Percentiles rank a stretch among this genome's conserved stretches.
Evolutionary conservation across 2,329 filamentous ascomycete species (phyloP).

Genomic region (Ceratocystiopsis brevicomis): DNA sequence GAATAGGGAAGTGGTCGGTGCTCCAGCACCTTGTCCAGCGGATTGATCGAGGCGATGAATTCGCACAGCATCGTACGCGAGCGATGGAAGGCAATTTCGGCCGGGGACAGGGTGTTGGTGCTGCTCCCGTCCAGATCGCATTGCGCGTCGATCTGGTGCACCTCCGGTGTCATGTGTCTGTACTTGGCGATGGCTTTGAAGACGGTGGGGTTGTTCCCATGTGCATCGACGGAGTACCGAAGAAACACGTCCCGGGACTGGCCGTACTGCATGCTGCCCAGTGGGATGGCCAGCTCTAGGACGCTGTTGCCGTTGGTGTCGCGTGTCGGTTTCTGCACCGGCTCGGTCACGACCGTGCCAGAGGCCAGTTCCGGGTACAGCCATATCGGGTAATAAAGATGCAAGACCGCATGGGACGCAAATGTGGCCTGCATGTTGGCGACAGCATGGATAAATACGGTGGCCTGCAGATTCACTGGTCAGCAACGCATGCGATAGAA

Average conservation of each 20-base stretch:
- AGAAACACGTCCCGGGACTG: conserved; percentile 39
- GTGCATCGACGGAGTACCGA: conserved; percentile 12
- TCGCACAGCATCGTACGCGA: conserved; percentile 30
- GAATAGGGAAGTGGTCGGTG: conserved; percentile 11
- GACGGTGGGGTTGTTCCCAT: neutral
- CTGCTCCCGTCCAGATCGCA: neutral
- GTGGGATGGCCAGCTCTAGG: conserved; percentile 17
- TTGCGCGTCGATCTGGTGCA: neutral
- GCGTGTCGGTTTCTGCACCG: conserved; percentile 3
- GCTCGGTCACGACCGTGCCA: conserved; percentile 19
- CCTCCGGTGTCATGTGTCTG: conserved; percentile 11
- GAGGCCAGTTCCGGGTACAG: conserved; percentile 22
- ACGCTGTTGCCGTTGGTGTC: conserved; percentile 1
- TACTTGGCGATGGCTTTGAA: conserved; percentile 20
- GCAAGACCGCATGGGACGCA: conserved; percentile 26
- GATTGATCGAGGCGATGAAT: conserved; percentile 28
- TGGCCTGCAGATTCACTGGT: conserved; percentile 15
- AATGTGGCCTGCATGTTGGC: conserved; percentile 42
- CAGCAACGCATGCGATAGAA: neutral
- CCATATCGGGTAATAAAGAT: conserved; percentile 19
- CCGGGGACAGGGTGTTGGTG: conserved; percentile 10
- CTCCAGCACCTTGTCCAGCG: conserved; percentile 20
- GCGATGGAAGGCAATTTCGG: conserved; percentile 30
- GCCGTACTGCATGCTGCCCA: conserved; percentile 40
- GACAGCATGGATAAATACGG: conserved; percentile 41